Percentiles rank a stretch among this genome's conserved stretches.
These are phyloP conservation scores for Phytophthora constricta DNA, from an alignment of 352 stramenopile species.

Conservation along the genomic window DNA sequence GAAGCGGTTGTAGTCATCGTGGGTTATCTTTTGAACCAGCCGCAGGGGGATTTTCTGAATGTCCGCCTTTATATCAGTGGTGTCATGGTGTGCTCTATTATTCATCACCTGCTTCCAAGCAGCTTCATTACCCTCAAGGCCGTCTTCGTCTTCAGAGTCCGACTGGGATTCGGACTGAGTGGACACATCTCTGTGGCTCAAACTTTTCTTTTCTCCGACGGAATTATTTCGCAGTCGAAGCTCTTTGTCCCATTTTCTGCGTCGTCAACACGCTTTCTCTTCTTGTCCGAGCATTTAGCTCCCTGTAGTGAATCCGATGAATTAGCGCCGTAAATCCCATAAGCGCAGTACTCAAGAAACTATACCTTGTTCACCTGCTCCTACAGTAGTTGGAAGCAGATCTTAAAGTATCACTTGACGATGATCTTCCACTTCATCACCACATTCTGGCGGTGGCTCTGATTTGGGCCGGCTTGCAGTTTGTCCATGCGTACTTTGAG, in stretches of 20 bases:
- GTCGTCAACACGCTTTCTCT: background rate
- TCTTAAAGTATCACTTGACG: too few relatives aligned
- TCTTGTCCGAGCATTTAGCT: background rate
- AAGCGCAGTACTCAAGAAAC: too few relatives aligned
- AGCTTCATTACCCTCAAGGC: background rate
- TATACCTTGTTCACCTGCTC: too few relatives aligned
- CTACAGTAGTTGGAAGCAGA: too few relatives aligned
- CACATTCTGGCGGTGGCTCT: background rate
- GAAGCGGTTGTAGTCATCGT: background rate
- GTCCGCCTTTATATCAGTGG: background rate
- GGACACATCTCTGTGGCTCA: too few relatives aligned
- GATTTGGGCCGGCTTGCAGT: background rate
- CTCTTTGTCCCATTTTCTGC: too few relatives aligned
- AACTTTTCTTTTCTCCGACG: too few relatives aligned
- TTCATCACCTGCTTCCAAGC: background rate
- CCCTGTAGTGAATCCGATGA: too few relatives aligned
- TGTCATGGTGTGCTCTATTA: background rate
- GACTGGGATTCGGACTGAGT: too few relatives aligned
- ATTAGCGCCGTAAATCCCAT: too few relatives aligned
- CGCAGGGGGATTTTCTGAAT: background rate
- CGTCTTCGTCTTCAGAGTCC: background rate
- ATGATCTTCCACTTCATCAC: background rate
- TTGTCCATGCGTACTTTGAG: background rate
- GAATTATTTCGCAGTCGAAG: background rate
- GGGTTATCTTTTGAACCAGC: too few relatives aligned